Percentiles rank a stretch among this genome's conserved stretches.
phyloP scores from a whole-genome alignment of 2,329 filamentous ascomycete genomes.

The Fusarium metavorans region DNA sequence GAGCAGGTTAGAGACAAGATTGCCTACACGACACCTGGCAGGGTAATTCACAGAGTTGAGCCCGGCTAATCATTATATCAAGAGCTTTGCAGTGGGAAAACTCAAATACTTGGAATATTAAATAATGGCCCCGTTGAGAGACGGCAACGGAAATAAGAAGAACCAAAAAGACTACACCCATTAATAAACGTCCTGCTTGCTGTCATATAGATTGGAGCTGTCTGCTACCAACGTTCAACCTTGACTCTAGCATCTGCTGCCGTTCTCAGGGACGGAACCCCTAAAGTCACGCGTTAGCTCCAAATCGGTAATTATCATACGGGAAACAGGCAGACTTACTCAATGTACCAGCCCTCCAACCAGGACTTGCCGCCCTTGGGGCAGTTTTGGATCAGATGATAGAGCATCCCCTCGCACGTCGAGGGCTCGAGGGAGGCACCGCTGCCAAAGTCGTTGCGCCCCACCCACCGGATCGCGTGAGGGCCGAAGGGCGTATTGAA shows the following conservation, averaged over 20 bases:
- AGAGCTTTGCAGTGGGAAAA: neutral
- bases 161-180: neutral
- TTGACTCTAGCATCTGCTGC: neutral
- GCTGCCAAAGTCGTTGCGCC: neutral
- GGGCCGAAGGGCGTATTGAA: neutral
- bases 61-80: neutral
- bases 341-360: neutral
- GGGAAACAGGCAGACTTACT: neutral
- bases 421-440: neutral
- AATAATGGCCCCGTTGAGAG: neutral
- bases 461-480: neutral
- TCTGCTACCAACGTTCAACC: neutral
- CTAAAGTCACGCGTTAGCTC: neutral
- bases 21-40: too few relatives aligned
- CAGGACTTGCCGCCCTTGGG: neutral
- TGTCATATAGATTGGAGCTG: neutral
- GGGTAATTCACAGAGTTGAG: too few relatives aligned
- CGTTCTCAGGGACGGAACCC: neutral
- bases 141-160: neutral
- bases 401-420: neutral
- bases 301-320: neutral
- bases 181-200: neutral
- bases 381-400: neutral
- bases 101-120: neutral
- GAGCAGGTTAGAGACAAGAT: too few relatives aligned